Evolutionary conservation across 306 rosid genomes (phyloP).

Genomic region (Sechiopsis laciniata): DNA sequence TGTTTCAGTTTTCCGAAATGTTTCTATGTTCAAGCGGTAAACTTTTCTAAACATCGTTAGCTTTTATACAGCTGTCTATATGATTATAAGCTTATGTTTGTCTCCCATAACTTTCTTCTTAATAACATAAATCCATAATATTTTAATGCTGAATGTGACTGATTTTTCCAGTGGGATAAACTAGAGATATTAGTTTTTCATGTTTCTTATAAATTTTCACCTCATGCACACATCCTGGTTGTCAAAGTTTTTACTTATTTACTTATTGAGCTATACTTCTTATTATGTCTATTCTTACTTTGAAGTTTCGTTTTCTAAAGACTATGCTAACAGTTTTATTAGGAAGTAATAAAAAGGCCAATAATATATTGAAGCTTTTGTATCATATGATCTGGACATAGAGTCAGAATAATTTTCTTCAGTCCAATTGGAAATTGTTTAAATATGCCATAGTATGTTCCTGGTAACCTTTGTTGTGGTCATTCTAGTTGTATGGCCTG

Average conservation of each 20-base stretch:
- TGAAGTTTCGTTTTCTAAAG: not conserved
- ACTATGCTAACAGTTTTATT: not conserved
- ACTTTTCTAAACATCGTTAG: not conserved
- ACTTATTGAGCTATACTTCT: not conserved
- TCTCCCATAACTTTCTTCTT: not conserved
- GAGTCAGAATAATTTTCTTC: not conserved
- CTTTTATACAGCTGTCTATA: not conserved
- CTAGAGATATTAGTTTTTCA: not conserved
- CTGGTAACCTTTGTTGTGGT: not conserved
- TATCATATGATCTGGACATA: not conserved
- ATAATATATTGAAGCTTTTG: not conserved
- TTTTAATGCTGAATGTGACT: not conserved
- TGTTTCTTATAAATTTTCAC: not conserved
- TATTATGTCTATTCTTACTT: not conserved
- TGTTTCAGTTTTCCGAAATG: constrained; percentile 53
- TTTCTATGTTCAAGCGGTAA: constrained; percentile 70
- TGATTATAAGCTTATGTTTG: not conserved
- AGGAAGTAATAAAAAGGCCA: not conserved
- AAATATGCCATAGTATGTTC: not conserved
- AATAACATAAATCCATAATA: not conserved
- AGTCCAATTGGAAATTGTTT: constrained; percentile 9
- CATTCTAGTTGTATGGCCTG: constrained; percentile 8
- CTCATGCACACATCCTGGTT: not conserved
- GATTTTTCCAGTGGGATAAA: not conserved
- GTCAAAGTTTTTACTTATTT: not conserved